These are phyloP conservation scores for Fusarium pilosicola DNA, from an alignment of 2,329 filamentous ascomycete genomes.

Conservation along the genomic window DNA sequence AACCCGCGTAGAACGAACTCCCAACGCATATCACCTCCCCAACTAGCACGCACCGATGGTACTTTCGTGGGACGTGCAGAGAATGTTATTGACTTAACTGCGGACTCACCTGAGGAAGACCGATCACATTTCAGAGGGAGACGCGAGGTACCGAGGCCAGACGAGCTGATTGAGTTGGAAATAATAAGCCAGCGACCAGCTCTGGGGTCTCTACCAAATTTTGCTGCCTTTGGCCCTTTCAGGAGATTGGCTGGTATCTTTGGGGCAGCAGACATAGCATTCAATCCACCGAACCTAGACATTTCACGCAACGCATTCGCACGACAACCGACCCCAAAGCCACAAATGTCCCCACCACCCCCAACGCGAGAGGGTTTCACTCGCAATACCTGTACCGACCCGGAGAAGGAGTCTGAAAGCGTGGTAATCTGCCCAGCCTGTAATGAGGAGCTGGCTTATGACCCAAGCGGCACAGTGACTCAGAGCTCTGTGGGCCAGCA, in stretches of 20 bases:
- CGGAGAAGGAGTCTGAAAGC: constrained; percentile 67
- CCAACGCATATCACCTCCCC: constrained; percentile 53
- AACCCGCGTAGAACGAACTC: constrained; percentile 57
- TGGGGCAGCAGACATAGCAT: constrained; percentile 35
- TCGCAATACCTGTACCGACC: constrained; percentile 64
- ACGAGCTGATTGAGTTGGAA: constrained; percentile 46
- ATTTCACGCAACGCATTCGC: constrained; percentile 47
- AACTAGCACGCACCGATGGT: constrained; percentile 57
- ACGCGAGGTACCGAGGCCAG: constrained; percentile 22
- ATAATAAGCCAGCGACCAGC: constrained; percentile 38
- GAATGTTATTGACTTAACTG: constrained; percentile 64
- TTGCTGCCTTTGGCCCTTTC: constrained; percentile 40
- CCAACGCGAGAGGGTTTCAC: constrained; percentile 81
- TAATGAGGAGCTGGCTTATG: constrained; percentile 82
- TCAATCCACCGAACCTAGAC: constrained; percentile 37
- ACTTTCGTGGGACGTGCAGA: constrained; percentile 50
- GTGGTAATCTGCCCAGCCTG: constrained; percentile 88
- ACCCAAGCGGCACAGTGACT: constrained; percentile 58
- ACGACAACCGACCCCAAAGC: constrained; percentile 53
- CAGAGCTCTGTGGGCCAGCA: constrained; percentile 31
- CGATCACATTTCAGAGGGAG: constrained; percentile 27
- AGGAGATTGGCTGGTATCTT: constrained; percentile 44
- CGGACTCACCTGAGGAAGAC: constrained; percentile 55
- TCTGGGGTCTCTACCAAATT: constrained; percentile 30
- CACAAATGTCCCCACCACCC: constrained; percentile 70